These are phyloP conservation scores for Naganishia antarctica DNA, from an alignment of 768 basidiomycete genomes.

Conservation along the genomic window DNA sequence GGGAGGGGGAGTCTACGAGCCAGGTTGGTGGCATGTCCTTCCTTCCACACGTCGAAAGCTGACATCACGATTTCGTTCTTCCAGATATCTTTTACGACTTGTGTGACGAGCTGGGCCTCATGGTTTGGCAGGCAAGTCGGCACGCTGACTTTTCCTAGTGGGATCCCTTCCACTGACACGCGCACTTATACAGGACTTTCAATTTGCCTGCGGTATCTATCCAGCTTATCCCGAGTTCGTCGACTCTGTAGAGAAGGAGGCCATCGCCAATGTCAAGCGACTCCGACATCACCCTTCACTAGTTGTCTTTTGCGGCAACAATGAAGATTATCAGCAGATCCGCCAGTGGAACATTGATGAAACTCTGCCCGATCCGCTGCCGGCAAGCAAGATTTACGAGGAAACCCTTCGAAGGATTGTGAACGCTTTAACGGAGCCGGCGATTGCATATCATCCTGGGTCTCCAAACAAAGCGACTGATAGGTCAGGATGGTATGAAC, in stretches of 20 bases:
- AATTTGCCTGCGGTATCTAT: slow-evolving; percentile 92
- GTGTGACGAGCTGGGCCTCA: slow-evolving; percentile 59
- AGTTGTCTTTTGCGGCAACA: slow-evolving; percentile 69
- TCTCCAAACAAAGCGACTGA: slow-evolving; percentile 56
- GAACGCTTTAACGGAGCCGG: slow-evolving; percentile 53
- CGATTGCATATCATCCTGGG: slow-evolving; percentile 74
- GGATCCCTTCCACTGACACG: no score
- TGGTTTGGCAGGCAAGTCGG: slow-evolving; percentile 71
- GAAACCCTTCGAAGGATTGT: slow-evolving; percentile 73
- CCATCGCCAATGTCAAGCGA: slow-evolving; percentile 73
- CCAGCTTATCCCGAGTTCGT: slow-evolving; percentile 80
- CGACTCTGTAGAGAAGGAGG: slow-evolving; percentile 68
- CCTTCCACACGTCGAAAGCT: no score
- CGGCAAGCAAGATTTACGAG: slow-evolving; percentile 64
- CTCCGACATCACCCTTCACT: slow-evolving; percentile 81
- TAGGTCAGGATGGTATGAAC: slow-evolving; percentile 8
- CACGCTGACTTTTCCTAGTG: background rate
- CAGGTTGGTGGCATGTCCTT: background rate
- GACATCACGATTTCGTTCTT: no score
- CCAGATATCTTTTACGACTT: slow-evolving; percentile 63
- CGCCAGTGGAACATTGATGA: slow-evolving; percentile 18
- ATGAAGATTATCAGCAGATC: slow-evolving; percentile 83
- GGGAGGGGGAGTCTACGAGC: slow-evolving; percentile 82
- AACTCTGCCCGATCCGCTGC: background rate
- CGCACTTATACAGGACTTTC: slow-evolving; percentile 60